Evolutionary conservation across 2,329 filamentous ascomycete genomes (phyloP).

Genomic region (Hawksworthiomyces lignivorus): DNA sequence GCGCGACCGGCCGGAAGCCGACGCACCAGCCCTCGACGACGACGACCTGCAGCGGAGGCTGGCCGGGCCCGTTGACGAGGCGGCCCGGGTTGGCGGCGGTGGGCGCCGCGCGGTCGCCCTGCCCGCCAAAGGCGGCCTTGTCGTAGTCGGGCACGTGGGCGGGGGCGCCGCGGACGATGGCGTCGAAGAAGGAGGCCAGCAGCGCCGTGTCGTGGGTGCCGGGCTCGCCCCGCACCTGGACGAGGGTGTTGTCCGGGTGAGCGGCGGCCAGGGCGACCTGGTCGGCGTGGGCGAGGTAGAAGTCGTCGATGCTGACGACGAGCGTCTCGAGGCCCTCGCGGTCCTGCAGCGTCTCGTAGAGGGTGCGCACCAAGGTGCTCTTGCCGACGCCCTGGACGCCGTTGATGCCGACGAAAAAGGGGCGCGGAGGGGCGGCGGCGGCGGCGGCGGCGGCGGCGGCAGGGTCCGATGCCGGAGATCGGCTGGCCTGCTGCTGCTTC

Average conservation of each 20-base stretch:
- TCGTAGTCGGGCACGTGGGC: constrained; percentile 68
- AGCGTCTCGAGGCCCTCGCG: constrained; percentile 54
- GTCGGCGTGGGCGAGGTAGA: constrained; percentile 69
- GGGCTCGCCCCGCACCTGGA: constrained; percentile 77
- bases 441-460: background rate
- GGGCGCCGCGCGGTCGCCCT: constrained; percentile 64
- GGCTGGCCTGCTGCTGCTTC: background rate
- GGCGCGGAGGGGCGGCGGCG: constrained; percentile 32
- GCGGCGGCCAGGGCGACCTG: constrained; percentile 57
- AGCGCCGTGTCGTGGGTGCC: constrained; percentile 72
- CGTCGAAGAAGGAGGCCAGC: constrained; percentile 51
- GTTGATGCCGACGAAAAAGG: constrained; percentile 82
- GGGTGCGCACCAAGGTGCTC: constrained; percentile 69
- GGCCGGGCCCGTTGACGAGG: constrained; percentile 42
- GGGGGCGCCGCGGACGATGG: constrained; percentile 43
- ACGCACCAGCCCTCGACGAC: constrained; percentile 90
- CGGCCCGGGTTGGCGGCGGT: constrained; percentile 49
- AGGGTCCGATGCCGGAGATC: background rate
- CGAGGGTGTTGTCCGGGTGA: constrained; percentile 63
- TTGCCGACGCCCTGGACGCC: constrained; percentile 91
- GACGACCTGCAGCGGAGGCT: constrained; percentile 52
- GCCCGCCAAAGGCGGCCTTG: constrained; percentile 68
- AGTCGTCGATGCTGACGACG: constrained; percentile 79
- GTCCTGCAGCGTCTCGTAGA: constrained; percentile 53
- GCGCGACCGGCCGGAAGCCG: constrained; percentile 61